A percentile compares a stretch with the other conserved stretches of the same genome.
Evolutionary conservation across 306 rosid species (phyloP).

Genomic region (Cucurbita argyrosperma): DNA sequence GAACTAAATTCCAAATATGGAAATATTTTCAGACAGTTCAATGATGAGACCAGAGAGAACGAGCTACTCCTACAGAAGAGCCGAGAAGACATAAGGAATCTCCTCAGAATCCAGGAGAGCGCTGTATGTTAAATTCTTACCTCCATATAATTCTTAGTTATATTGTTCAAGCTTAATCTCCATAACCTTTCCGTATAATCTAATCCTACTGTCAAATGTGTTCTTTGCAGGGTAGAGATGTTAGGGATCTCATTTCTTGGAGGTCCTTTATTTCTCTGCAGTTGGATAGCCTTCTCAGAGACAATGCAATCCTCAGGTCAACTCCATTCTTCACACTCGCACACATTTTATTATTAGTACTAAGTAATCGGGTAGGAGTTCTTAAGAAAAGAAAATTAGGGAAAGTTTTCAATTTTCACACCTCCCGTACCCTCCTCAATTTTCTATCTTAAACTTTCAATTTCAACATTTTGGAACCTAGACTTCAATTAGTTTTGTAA

Average conservation of each 20-base stretch:
- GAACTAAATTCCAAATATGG: conserved; percentile 67
- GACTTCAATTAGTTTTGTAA: too few species aligned
- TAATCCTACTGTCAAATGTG: background rate
- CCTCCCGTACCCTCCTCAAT: too few species aligned
- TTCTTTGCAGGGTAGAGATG: conserved; percentile 46
- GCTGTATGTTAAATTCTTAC: conserved; percentile 38
- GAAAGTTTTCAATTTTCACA: too few species aligned
- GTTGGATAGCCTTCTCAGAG: conserved; percentile 39
- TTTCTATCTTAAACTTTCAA: too few species aligned
- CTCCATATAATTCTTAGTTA: conserved; percentile 1
- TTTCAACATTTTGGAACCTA: too few species aligned
- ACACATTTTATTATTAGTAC: too few species aligned
- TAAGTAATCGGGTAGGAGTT: too few species aligned
- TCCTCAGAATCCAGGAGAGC: conserved; percentile 37
- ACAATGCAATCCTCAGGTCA: conserved; percentile 71
- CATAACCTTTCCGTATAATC: background rate
- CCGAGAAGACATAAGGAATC: conserved; percentile 38
- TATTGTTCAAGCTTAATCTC: background rate
- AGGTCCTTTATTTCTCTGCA: conserved; percentile 49
- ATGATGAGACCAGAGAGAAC: conserved; percentile 46
- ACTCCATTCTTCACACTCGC: background rate
- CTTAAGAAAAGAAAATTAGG: too few species aligned
- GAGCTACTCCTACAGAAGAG: conserved; percentile 43
- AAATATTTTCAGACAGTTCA: conserved; percentile 50
- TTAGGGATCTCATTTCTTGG: conserved; percentile 50